Percentiles rank a stretch among this genome's conserved stretches.
phyloP scores from a whole-genome alignment of 1,284 basidiomycete species.

The Coniferiporia weirii region DNA sequence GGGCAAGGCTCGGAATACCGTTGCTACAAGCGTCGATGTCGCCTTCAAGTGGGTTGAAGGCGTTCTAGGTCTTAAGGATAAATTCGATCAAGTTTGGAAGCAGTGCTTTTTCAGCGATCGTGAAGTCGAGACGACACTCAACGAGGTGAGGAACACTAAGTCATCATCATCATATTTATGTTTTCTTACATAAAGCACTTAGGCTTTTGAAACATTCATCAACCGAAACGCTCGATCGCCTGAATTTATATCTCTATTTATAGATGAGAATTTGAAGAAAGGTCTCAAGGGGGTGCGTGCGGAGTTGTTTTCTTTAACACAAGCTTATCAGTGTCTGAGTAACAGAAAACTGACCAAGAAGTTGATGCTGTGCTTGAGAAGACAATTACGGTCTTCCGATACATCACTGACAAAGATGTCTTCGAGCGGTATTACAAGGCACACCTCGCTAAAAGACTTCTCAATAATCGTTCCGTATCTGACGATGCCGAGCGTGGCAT shows the following conservation, averaged over 20 bases:
- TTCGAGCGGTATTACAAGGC: constrained; percentile 98
- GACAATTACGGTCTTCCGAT: constrained; percentile 94
- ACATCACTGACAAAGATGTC: constrained; percentile 91
- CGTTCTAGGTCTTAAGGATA: constrained; percentile 88
- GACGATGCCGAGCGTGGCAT: constrained; percentile 98
- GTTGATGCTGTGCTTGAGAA: constrained; percentile 88
- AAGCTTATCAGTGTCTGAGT: constrained; percentile 13
- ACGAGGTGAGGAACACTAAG: constrained; percentile 57
- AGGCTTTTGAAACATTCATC: constrained; percentile 94
- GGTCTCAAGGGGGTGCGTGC: constrained; percentile 86
- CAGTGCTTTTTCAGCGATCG: constrained; percentile 71
- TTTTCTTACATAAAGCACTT: neutral
- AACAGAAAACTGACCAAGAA: constrained; percentile 90
- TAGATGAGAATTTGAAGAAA: constrained; percentile 95
- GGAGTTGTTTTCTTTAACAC: neutral
- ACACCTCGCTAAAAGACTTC: constrained; percentile 89
- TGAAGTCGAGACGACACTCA: constrained; percentile 78
- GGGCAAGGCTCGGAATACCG: constrained; percentile 46
- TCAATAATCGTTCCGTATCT: constrained; percentile 83
- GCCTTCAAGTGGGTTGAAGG: constrained; percentile 96
- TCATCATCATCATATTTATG: neutral
- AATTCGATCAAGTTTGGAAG: constrained; percentile 76
- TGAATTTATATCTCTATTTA: constrained; percentile 95
- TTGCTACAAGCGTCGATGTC: constrained; percentile 41
- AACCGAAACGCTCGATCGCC: constrained; percentile 86